Conservation (phyloP, 2,329 filamentous ascomycete genomes). For the Talaromyces marneffei region DNA sequence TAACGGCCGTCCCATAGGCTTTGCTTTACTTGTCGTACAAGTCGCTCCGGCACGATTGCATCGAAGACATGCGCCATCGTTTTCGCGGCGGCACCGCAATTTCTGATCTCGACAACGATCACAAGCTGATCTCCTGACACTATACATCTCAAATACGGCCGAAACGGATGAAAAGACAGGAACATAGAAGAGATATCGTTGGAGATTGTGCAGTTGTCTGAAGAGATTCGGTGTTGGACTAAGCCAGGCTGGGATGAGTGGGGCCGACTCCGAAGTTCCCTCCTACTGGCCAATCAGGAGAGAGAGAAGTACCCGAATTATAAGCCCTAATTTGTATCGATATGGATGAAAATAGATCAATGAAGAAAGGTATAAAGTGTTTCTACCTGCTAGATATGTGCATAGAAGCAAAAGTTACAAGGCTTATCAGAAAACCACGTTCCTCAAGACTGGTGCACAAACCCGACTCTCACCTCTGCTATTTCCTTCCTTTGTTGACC, state of each 20-base stretch:
- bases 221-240: background rate
- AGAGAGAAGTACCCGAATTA: background rate
- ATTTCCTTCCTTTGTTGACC: background rate
- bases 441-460: too few relatives aligned
- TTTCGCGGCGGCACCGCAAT: conserved; percentile 1
- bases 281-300: background rate
- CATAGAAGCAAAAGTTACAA: background rate
- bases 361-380: background rate
- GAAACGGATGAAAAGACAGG: background rate
- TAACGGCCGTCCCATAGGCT: conserved; percentile 1
- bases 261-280: background rate
- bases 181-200: background rate
- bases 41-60: background rate
- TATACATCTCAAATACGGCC: background rate
- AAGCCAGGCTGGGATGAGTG: background rate
- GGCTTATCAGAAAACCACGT: background rate
- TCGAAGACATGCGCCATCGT: background rate
- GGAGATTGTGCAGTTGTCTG: background rate
- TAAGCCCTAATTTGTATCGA: conserved; percentile 1
- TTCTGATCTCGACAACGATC: conserved; percentile 5
- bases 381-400: background rate
- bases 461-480: background rate
- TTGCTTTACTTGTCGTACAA: conserved; percentile 1
- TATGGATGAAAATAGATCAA: background rate
- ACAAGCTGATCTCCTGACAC: background rate